phyloP scores from a whole-genome alignment of 768 basidiomycete genomes.

The Podaxis carcinomalis region DNA sequence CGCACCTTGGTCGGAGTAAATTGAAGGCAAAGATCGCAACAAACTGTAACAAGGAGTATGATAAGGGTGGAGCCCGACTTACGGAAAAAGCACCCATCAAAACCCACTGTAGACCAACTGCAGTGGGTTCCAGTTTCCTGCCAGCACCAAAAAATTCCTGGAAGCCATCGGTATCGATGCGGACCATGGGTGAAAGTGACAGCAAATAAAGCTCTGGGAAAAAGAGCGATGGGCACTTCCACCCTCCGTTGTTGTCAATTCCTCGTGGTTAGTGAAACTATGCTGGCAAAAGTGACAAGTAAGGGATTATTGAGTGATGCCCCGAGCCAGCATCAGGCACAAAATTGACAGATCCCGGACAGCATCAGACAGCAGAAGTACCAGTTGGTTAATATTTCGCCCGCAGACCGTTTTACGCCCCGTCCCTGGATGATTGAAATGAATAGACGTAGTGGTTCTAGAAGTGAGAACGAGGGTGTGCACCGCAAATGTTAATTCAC shows the following conservation, averaged over 20 bases:
- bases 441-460: background rate
- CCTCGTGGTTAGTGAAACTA: background rate
- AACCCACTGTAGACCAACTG: constrained; percentile 55
- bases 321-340: too few relatives aligned
- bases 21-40: constrained; percentile 65
- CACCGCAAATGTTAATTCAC: background rate
- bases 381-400: background rate
- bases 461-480: background rate
- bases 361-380: too few relatives aligned
- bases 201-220: background rate
- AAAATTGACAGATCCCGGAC: too few relatives aligned
- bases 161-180: constrained; percentile 16
- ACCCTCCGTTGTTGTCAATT: background rate
- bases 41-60: constrained; percentile 39
- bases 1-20: constrained; percentile 64
- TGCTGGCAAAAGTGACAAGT: background rate
- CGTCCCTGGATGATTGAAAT: background rate
- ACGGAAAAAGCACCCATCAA: constrained; percentile 58
- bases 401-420: background rate
- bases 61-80: constrained; percentile 17
- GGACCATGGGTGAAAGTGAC: background rate
- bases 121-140: constrained; percentile 52
- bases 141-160: constrained; percentile 22
- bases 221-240: background rate
- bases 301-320: background rate